Evolutionary conservation across 1,139 yeast genomes (phyloP).

Genomic region (Meyerozyma smithsonii): DNA sequence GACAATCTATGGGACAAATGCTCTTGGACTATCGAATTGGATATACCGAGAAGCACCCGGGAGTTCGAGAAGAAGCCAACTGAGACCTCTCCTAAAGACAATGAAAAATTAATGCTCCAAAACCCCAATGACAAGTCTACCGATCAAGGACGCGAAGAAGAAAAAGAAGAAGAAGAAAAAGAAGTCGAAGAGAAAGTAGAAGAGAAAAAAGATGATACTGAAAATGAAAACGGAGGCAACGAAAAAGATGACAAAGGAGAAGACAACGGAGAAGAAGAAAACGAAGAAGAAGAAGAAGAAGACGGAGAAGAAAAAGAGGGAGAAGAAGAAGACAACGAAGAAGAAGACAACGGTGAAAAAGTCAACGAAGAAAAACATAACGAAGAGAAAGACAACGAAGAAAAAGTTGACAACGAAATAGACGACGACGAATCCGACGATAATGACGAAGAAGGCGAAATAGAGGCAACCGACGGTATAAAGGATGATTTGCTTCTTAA

Average conservation of each 20-base stretch:
- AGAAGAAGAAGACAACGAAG: constrained; percentile 17
- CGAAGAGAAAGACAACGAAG: too few relatives aligned
- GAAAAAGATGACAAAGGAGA: constrained; percentile 7
- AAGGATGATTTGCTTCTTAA: too few relatives aligned
- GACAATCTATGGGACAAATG: constrained; percentile 86
- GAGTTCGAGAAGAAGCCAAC: constrained; percentile 37
- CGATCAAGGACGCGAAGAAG: constrained; percentile 15
- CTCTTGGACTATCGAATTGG: constrained; percentile 87
- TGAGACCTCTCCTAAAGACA: constrained; percentile 45
- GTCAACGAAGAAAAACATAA: constrained; percentile 10
- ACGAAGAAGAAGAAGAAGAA: constrained; percentile 3
- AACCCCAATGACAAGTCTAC: too few relatives aligned
- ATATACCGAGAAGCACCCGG: constrained; percentile 73
- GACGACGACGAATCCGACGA: constrained; percentile 11
- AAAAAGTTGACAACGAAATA: too few relatives aligned
- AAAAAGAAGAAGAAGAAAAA: constrained; percentile 8
- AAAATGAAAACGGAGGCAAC: constrained; percentile 12
- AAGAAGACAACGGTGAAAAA: too few relatives aligned
- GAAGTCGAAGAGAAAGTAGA: constrained; percentile 6
- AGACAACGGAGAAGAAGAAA: constrained; percentile 7
- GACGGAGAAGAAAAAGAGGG: constrained; percentile 11
- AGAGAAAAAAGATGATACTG: constrained; percentile 12
- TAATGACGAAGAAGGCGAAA: constrained; percentile 17
- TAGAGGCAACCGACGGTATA: too few relatives aligned
- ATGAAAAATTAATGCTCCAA: too few relatives aligned